Evolutionary conservation across 129 eudicot species (phyloP).

Genomic region (Artemisia annua): DNA sequence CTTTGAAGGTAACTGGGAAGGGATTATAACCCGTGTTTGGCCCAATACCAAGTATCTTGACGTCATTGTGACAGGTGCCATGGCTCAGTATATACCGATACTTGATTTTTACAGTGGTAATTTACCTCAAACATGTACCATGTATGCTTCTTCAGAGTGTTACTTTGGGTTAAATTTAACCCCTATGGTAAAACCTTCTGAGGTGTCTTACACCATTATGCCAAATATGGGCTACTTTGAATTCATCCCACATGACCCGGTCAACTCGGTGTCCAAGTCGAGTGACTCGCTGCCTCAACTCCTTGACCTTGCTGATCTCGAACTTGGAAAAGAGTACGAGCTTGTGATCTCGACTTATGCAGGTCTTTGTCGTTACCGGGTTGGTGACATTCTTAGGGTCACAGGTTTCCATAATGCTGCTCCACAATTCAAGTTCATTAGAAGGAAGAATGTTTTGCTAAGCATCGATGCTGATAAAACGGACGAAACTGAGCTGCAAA

Average conservation of each 20-base stretch:
- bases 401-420: slow-evolving; percentile 82
- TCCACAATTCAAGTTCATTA: slow-evolving; percentile 72
- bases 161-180: slow-evolving; percentile 66
- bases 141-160: slow-evolving; percentile 76
- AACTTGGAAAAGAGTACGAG: slow-evolving; percentile 66
- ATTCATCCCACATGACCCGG: slow-evolving; percentile 53
- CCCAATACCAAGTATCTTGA: slow-evolving; percentile 67
- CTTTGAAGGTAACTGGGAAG: slow-evolving; percentile 50
- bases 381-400: slow-evolving; percentile 77
- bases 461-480: slow-evolving; percentile 78
- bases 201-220: slow-evolving; percentile 63
- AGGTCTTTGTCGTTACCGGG: slow-evolving; percentile 75
- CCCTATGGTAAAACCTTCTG: slow-evolving; percentile 65
- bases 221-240: slow-evolving; percentile 71
- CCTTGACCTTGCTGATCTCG: slow-evolving; percentile 59
- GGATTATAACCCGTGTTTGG: slow-evolving; percentile 66
- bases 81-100: slow-evolving; percentile 72
- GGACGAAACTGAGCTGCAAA: slow-evolving; percentile 72
- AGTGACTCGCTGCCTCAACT: slow-evolving; percentile 35
- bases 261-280: slow-evolving; percentile 28
- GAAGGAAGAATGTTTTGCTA: slow-evolving; percentile 64
- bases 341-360: slow-evolving; percentile 74
- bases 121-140: slow-evolving; percentile 62
- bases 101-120: slow-evolving; percentile 66
- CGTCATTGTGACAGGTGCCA: slow-evolving; percentile 72